phyloP scores from a whole-genome alignment of 2,329 filamentous ascomycete genomes.

The Trichoderma oligosporum region DNA sequence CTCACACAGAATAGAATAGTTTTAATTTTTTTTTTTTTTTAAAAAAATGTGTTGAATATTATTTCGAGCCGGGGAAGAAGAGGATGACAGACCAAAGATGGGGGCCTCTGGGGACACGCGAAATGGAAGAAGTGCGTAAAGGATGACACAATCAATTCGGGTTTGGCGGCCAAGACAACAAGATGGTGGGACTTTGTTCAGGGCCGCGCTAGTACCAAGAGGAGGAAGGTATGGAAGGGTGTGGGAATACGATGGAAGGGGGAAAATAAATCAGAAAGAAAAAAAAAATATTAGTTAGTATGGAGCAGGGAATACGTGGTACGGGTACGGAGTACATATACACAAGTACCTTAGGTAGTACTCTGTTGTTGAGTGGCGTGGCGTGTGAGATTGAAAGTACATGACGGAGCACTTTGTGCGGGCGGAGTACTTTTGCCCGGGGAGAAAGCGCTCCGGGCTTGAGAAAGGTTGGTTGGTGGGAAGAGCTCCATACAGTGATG shows the following conservation, averaged over 20 bases:
- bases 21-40: no score
- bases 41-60: slow-evolving; percentile 25
- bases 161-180: slow-evolving; percentile 19
- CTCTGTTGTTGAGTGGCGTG: no score
- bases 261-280: neutral
- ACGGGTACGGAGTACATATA: no score
- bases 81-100: slow-evolving; percentile 26
- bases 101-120: slow-evolving; percentile 7
- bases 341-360: no score
- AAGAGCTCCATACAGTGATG: slow-evolving; percentile 6
- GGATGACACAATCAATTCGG: slow-evolving; percentile 36
- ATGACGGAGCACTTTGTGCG: neutral
- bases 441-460: neutral
- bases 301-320: no score
- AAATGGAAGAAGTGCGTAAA: slow-evolving; percentile 26
- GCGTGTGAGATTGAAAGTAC: neutral
- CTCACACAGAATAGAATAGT: slow-evolving; percentile 12
- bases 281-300: no score
- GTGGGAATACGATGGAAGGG: slow-evolving; percentile 18
- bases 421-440: neutral
- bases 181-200: slow-evolving; percentile 19
- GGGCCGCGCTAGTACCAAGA: slow-evolving; percentile 18
- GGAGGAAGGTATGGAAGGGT: slow-evolving; percentile 17
- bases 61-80: slow-evolving; percentile 32
- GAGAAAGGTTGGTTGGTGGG: no score